Base-by-base conservation (phyloP, 345 rosid genomes). In the Melaleuca quinquenervia region DNA sequence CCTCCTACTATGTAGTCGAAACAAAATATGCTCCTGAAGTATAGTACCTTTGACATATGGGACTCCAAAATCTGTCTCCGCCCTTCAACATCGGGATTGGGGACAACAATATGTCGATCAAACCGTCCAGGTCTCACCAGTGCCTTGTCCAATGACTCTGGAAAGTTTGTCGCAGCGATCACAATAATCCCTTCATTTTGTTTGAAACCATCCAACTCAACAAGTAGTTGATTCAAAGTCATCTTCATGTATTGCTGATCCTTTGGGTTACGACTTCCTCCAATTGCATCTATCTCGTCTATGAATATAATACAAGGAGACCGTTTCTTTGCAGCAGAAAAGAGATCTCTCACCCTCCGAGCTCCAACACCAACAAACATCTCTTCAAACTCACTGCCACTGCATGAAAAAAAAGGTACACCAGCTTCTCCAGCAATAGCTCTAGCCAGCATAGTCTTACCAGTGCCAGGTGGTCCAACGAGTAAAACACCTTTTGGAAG, bases 361-460 rank as follows among this genome's bases (percentile, higher is more conserved):
- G 99, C 99, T 92, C 99, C 99, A 88, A 95, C 99, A 27, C 99
- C 99, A 87, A 97, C 99, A 91, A 95, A 97, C 98, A 97, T 95
- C 92, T 97, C 99, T 88, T 97, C 99, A 84, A 97, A 97, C 89
- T 97, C 99, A 84, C 99, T 97, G 83, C 99, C 99, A 87, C 99
- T 97, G 94, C 99, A 95, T 29, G 98, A 97, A 91, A 95, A 97
- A 92, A 97, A 97, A 78, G 99, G 99, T 85, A 96, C 98, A 82
- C 99, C 97, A 50, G 99, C 99, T 93, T 97, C 99, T 62, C 99
- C 99, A 52, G 99, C 99, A 84, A 97, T 96, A 82, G 99, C 98
- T 60, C 99, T 96, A 58, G 99, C 99, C 84, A 96, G 91, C 98
- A 97, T 96, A 44, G 99, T 97, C 91, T 97, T 97, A 52, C 99